These are phyloP conservation scores for Annona cherimola DNA, from an alignment of 164 flowering plant genomes.

Conservation along the genomic window DNA sequence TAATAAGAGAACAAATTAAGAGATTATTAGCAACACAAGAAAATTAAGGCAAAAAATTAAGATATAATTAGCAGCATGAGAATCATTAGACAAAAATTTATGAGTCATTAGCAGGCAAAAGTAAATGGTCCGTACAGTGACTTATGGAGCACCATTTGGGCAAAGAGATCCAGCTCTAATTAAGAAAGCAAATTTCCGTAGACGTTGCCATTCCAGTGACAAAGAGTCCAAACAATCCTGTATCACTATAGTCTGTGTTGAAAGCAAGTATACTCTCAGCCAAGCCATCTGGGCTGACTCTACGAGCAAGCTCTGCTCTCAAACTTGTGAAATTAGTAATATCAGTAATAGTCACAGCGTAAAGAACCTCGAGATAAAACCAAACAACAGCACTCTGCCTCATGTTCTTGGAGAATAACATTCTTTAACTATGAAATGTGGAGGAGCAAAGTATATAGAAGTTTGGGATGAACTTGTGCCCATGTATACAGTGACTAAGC, in stretches of 20 bases:
- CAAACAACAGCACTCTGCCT: neutral
- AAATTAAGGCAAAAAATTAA: too few species aligned
- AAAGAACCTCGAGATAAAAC: neutral
- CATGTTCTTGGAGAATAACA: neutral
- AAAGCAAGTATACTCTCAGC: conserved; percentile 18
- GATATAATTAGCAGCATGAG: too few species aligned
- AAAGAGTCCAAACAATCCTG: conserved; percentile 16
- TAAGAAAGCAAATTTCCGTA: too few species aligned
- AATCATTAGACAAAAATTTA: too few species aligned
- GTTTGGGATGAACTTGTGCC: too few species aligned
- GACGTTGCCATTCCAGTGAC: conserved; percentile 9
- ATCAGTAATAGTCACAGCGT: neutral
- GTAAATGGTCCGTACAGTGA: neutral
- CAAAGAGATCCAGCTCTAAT: too few species aligned
- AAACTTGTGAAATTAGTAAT: conserved; percentile 1
- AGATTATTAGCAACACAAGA: too few species aligned
- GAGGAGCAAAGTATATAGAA: too few species aligned
- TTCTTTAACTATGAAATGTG: too few species aligned
- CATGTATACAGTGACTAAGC: too few species aligned
- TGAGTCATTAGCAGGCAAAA: too few species aligned
- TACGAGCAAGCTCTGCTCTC: conserved; percentile 74
- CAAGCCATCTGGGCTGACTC: conserved; percentile 54
- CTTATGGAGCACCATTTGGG: too few species aligned
- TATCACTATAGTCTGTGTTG: conserved; percentile 16
- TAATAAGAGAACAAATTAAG: neutral